Base-by-base conservation (phyloP, 495 filamentous ascomycete species). In the Choiromyces venosus region DNA sequence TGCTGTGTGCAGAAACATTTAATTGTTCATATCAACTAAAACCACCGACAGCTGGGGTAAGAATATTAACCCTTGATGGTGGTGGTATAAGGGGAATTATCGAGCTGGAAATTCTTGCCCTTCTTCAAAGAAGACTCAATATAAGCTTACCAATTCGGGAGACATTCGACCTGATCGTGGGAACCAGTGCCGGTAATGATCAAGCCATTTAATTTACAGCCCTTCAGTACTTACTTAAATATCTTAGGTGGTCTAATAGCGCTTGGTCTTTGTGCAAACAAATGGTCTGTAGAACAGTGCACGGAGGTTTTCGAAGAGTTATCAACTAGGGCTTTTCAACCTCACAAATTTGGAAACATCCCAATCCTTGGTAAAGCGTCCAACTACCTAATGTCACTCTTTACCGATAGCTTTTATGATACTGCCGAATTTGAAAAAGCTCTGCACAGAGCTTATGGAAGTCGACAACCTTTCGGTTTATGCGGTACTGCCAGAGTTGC, bases 61-160 rank as follows among this genome's bases (percentile, higher is more conserved):
- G 88, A 18, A 80, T 89, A 37, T 83, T 90, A 2, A 84, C 82
- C 25, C 80, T 91, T 14, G 88, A 90, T 76, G 87, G 88, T 0
- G 86, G 87, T 14, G 86, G 87, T 1, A 77, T 87, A 7, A 81
- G 86, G 0, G 86, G 85, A 1, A 83, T 88, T 12, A 80, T 87
- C 12, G 78, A 86, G 66, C 79, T 88, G 6, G 83, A 82, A 8
- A 79, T 87, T 21, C 82, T 89, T 1, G 44, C 74, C 16, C 78
- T 74, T 16, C 81, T 89, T 19, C 83, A 86, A 71, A 81, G 77
- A 14, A 75, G 74, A 33, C 71, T 88, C 39, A 84, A 82, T 7
- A 73, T 81, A 1, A 76, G 82, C 0, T 69, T 87, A 8, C 82
- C 80, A 4, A 82, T 88, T 7, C 79, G 81, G 19, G 40, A 81